These are phyloP conservation scores for Paecilomyces niveus DNA, from an alignment of 2,329 filamentous ascomycete species.

Conservation along the genomic window DNA sequence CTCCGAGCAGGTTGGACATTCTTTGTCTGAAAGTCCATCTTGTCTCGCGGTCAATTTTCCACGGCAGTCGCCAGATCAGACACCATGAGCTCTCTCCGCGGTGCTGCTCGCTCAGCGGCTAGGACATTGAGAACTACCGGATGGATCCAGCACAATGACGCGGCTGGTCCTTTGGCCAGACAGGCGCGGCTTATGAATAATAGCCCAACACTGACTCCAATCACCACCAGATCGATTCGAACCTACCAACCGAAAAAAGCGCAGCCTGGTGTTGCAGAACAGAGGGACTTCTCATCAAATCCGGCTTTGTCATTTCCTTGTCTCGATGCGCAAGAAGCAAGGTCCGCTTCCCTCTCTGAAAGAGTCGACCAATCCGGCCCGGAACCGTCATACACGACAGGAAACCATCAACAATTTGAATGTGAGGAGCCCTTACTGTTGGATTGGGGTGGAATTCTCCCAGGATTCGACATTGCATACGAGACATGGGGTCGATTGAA, in stretches of 20 bases:
- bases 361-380: constrained; percentile 67
- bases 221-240: constrained; percentile 9
- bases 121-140: constrained; percentile 6
- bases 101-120: constrained; percentile 10
- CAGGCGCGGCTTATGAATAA: neutral
- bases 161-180: neutral
- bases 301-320: constrained; percentile 86
- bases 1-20: neutral
- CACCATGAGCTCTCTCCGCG: constrained; percentile 12
- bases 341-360: constrained; percentile 65
- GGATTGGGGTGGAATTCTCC: constrained; percentile 92
- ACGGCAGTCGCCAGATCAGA: neutral
- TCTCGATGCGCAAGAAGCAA: constrained; percentile 73
- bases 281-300: constrained; percentile 51
- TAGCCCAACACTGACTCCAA: neutral
- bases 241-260: constrained; percentile 8
- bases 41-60: neutral
- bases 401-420: constrained; percentile 71
- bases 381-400: constrained; percentile 89
- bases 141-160: constrained; percentile 6
- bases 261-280: constrained; percentile 11
- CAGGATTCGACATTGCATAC: constrained; percentile 83
- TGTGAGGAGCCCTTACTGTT: constrained; percentile 69
- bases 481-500: constrained; percentile 87
- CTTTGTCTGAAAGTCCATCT: neutral